Base-by-base conservation (phyloP, 2,329 filamentous ascomycete species). In the Gremmenia infestans region DNA sequence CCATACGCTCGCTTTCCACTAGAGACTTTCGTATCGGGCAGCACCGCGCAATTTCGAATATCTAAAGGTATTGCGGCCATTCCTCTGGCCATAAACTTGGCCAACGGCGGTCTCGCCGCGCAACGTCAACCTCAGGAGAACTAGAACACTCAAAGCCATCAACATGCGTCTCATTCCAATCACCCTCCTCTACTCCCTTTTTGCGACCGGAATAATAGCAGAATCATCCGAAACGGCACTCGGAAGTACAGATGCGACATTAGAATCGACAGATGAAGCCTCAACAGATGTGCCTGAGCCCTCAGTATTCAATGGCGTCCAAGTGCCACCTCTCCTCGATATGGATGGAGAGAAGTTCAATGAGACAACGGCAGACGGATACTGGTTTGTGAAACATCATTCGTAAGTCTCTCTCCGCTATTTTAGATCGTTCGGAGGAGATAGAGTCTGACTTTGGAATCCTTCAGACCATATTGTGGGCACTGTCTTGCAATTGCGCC, bases 401-500 rank as follows among this genome's bases (percentile, higher is more conserved):
- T 70, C 68, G 67, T 70, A 54, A 63, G 67, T 53, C 46, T 19
- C 9, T 36, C 8, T 15, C 2, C 15, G 37, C 25, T 17, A 32
- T 23, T 54, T 15, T 22, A 36, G 22, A 28, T 35, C 15, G 35
- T 55, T n/a, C 9, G 9, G 9, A 32, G 8, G 28, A 32, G 9
- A 45, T 36, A 35, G 50, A 48, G 32, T 43, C 22, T 45, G 14
- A 55, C 42, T 28, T 32, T 32, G 28, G 9, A 32, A 32, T 45
- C 14, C 36, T 14, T 17, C 48, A 70, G 68, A 58, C 68, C 68
- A 28, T 70, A 63, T 39, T 70, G 68, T 50, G 54, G 58, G 40
- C 68, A 70, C 55, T 70, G 68, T 52, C 51, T 63, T 23, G 54
- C 61, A 22, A 89, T 91, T 67, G 91, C 89, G 52, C 94, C 94